Conservation (phyloP, 306 rosid species). For the Luffa acutangula region DNA sequence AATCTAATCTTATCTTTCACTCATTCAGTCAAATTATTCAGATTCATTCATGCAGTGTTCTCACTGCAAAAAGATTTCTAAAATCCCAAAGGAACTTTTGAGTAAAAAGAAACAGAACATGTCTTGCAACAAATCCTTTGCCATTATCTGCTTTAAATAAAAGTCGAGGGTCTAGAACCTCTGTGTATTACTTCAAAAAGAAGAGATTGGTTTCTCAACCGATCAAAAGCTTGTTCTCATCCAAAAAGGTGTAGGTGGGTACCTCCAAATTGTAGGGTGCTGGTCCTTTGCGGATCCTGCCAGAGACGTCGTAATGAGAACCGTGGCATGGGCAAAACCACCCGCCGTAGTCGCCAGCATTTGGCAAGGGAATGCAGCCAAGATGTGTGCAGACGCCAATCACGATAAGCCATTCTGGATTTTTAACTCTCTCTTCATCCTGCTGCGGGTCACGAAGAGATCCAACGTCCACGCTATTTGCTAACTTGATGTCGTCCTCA, state of each 20-base stretch:
- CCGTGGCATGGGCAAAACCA: constrained; percentile 97
- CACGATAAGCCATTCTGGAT: constrained; percentile 81
- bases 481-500: constrained; percentile 60
- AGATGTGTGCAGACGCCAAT: constrained; percentile 84
- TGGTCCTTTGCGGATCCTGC: constrained; percentile 81
- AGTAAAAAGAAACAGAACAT: constrained; percentile 11
- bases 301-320: constrained; percentile 74
- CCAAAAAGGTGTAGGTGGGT: constrained; percentile 66
- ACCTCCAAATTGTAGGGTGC: constrained; percentile 89
- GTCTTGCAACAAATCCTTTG: constrained; percentile 16
- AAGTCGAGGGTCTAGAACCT: neutral
- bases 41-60: constrained; percentile 2
- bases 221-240: constrained; percentile 53
- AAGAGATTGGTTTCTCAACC: constrained; percentile 35
- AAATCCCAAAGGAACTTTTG: constrained; percentile 2
- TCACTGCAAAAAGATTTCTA: constrained; percentile 2
- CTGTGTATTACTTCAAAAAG: constrained; percentile 4
- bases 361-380: constrained; percentile 88
- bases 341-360: constrained; percentile 82
- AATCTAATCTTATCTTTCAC: neutral
- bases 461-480: constrained; percentile 60
- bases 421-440: constrained; percentile 59
- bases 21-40: neutral
- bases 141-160: constrained; percentile 20
- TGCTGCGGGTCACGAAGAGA: constrained; percentile 75